phyloP scores from a whole-genome alignment of 2,329 filamentous ascomycete genomes.

The Malbranchea zuffiana region DNA sequence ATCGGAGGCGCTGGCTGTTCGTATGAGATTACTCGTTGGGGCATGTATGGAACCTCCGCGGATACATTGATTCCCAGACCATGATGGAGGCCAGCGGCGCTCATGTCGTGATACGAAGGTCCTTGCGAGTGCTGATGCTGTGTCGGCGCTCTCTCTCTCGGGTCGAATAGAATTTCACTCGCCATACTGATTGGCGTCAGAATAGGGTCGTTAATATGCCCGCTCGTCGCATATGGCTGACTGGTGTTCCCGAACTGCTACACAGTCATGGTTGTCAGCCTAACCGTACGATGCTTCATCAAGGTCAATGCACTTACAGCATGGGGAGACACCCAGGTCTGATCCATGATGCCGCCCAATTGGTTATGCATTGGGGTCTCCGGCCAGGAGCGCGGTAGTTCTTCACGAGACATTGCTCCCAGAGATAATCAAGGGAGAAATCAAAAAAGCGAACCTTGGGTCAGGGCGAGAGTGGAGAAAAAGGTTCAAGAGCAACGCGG shows the following conservation, averaged over 20 bases:
- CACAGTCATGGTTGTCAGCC: conserved; percentile 5
- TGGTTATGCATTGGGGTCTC: conserved; percentile 12
- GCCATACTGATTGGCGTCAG: conserved; percentile 32
- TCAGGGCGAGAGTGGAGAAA: no score
- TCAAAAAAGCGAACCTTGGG: no score
- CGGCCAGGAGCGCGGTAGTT: conserved; percentile 10
- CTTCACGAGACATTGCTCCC: conserved; percentile 8
- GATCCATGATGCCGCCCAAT: conserved; percentile 8
- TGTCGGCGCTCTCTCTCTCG: conserved; percentile 24
- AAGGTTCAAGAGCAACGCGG: no score
- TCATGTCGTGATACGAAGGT: conserved; percentile 25
- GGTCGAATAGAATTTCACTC: conserved; percentile 24
- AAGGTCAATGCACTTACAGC: conserved; percentile 7
- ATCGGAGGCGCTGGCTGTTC: no score
- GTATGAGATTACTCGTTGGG: no score
- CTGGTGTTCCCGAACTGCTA: conserved; percentile 20
- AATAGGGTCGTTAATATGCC: conserved; percentile 22
- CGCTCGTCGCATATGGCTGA: conserved; percentile 26
- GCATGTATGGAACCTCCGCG: no score
- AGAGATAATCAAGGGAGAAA: no score
- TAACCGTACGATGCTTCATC: neutral
- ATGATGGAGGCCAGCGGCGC: conserved; percentile 22
- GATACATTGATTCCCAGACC: conserved; percentile 34
- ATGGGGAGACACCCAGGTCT: conserved; percentile 14
- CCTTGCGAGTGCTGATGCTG: conserved; percentile 31